These are phyloP conservation scores for Rhodotorula babjevae DNA, from an alignment of 768 basidiomycete species.

Conservation along the genomic window DNA sequence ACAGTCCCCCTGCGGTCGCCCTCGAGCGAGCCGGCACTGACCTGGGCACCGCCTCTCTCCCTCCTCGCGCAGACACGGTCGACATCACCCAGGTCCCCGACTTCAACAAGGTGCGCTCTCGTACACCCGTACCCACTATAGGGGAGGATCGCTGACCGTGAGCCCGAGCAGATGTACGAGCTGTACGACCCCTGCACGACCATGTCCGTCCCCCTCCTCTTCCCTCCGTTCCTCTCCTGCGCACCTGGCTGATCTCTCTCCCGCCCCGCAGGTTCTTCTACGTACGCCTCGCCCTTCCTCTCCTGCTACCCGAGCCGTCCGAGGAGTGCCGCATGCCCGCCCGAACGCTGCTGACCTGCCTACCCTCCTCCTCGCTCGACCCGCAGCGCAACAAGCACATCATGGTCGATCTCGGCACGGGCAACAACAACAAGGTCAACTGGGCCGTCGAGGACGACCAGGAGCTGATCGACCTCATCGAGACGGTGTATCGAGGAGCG, in stretches of 20 bases:
- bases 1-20: too few species aligned
- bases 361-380: neutral
- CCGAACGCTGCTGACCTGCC: too few species aligned
- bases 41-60: neutral
- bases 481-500: conserved; percentile 96
- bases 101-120: conserved; percentile 94
- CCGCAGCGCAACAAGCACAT: conserved; percentile 70
- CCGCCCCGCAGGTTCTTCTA: conserved; percentile 39
- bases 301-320: too few species aligned
- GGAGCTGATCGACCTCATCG: conserved; percentile 96
- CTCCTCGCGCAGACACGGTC: conserved; percentile 48
- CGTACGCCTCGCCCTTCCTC: neutral
- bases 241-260: neutral
- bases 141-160: neutral
- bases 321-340: too few species aligned
- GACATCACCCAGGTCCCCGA: conserved; percentile 97
- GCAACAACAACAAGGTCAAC: conserved; percentile 59
- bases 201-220: conserved; percentile 8
- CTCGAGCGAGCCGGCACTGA: neutral
- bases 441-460: conserved; percentile 99
- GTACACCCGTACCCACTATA: too few species aligned
- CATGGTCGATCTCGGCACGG: conserved; percentile 84
- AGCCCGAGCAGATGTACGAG: conserved; percentile 81
- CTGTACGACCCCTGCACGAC: conserved; percentile 87
- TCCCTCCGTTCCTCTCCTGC: rapidly evolving